These are phyloP conservation scores for Penicillium expansum DNA, from an alignment of 2,329 filamentous ascomycete species.

Conservation along the genomic window DNA sequence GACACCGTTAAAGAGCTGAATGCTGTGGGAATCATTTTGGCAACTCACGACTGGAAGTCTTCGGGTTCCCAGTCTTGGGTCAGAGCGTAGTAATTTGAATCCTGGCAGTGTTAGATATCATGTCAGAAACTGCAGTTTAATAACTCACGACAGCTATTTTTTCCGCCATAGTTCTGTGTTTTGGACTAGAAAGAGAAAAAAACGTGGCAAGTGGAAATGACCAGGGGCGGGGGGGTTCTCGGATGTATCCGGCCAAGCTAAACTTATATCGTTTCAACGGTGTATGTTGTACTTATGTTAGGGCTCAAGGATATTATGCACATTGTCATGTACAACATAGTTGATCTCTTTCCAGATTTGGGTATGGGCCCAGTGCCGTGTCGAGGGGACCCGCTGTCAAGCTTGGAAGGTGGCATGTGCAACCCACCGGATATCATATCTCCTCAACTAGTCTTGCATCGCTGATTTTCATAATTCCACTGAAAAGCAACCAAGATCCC, in stretches of 20 bases:
- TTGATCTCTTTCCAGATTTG: neutral
- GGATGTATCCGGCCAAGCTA: neutral
- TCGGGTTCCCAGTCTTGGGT: conserved; percentile 1
- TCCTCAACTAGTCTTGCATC: neutral
- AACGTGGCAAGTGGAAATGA: conserved; percentile 3
- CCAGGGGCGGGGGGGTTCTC: neutral
- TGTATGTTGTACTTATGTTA: neutral
- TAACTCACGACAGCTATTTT: neutral
- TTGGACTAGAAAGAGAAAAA: neutral
- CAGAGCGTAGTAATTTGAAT: conserved; percentile 10
- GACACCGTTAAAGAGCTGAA: neutral
- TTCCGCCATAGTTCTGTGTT: neutral
- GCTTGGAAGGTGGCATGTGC: neutral
- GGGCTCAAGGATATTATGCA: neutral
- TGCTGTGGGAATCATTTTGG: neutral
- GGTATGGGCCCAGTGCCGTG: neutral
- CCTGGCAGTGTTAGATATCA: neutral
- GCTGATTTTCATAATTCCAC: neutral
- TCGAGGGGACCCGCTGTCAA: neutral
- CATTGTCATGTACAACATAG: neutral
- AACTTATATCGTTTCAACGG: neutral
- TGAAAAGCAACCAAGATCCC: neutral
- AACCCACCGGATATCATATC: too few species aligned
- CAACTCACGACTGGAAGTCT: conserved; percentile 17
- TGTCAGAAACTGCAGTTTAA: neutral